Percentiles rank a stretch among this genome's conserved stretches.
These are phyloP conservation scores for Musa itinerans DNA, from an alignment of 176 grass and related monocot species.

Conservation along the genomic window DNA sequence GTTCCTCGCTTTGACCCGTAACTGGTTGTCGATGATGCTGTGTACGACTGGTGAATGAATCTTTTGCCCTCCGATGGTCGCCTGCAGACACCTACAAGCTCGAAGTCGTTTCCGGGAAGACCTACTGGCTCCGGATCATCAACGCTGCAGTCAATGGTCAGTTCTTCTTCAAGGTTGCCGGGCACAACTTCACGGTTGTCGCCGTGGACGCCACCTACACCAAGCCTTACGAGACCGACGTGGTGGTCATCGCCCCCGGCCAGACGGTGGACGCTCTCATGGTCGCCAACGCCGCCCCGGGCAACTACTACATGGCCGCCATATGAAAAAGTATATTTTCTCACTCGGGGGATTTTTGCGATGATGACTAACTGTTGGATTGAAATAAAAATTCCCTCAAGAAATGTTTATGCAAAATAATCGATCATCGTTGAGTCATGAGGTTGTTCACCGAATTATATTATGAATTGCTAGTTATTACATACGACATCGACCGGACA, in stretches of 20 bases:
- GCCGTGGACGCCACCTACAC: slow-evolving; percentile 63
- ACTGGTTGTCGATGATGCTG: too few relatives aligned
- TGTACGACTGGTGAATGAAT: too few relatives aligned
- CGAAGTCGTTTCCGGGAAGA: slow-evolving; percentile 30
- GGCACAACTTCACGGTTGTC: slow-evolving; percentile 58
- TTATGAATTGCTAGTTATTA: too few relatives aligned
- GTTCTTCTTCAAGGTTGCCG: slow-evolving; percentile 63
- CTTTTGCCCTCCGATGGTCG: neutral
- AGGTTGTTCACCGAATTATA: too few relatives aligned
- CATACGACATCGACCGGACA: too few relatives aligned
- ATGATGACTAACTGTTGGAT: too few relatives aligned
- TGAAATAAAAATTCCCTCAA: too few relatives aligned
- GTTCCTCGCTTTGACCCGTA: too few relatives aligned
- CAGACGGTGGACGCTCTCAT: slow-evolving; percentile 77
- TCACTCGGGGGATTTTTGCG: too few relatives aligned
- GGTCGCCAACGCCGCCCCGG: slow-evolving; percentile 27
- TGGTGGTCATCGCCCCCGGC: slow-evolving; percentile 50
- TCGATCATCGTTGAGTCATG: too few relatives aligned
- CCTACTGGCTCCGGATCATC: slow-evolving; percentile 59
- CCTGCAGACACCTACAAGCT: slow-evolving; percentile 33
- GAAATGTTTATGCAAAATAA: too few relatives aligned
- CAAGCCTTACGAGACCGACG: slow-evolving; percentile 43
- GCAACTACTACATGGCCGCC: slow-evolving; percentile 45
- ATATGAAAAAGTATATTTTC: too few relatives aligned
- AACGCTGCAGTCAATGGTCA: slow-evolving; percentile 60